phyloP scores from a whole-genome alignment of 106 monocot genomes.

The Apostasia ramifera region DNA sequence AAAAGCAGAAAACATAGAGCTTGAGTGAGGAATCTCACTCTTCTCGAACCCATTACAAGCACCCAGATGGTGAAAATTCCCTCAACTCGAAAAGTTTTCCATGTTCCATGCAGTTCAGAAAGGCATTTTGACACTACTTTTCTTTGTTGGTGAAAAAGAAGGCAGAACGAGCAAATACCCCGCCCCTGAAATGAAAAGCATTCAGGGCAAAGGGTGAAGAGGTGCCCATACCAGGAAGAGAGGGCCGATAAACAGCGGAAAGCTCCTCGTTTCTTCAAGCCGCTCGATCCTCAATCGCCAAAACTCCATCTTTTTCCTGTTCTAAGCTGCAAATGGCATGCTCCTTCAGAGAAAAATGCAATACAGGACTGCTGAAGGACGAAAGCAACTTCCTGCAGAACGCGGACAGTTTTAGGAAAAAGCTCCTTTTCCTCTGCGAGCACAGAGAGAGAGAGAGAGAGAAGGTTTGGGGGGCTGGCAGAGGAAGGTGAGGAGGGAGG shows the following conservation, averaged over 20 bases:
- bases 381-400: neutral
- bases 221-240: neutral
- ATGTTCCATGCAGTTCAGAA: neutral
- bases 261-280: conserved; percentile 1
- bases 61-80: neutral
- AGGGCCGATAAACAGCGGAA: neutral
- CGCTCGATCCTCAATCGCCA: neutral
- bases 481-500: neutral
- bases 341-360: neutral
- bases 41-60: conserved; percentile 1
- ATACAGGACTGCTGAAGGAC: neutral
- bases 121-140: no score
- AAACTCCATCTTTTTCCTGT: conserved; percentile 7
- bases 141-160: neutral
- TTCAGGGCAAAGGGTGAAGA: neutral
- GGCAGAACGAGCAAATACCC: no score
- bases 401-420: neutral
- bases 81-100: neutral
- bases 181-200: neutral
- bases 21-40: conserved; percentile 11
- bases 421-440: neutral
- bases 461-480: conserved; percentile 6
- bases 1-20: conserved; percentile 20
- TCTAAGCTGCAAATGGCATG: neutral
- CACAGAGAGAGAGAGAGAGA: conserved; percentile 3